These are phyloP conservation scores for Amanita muscaria DNA, from an alignment of 768 basidiomycete genomes.

Conservation along the genomic window DNA sequence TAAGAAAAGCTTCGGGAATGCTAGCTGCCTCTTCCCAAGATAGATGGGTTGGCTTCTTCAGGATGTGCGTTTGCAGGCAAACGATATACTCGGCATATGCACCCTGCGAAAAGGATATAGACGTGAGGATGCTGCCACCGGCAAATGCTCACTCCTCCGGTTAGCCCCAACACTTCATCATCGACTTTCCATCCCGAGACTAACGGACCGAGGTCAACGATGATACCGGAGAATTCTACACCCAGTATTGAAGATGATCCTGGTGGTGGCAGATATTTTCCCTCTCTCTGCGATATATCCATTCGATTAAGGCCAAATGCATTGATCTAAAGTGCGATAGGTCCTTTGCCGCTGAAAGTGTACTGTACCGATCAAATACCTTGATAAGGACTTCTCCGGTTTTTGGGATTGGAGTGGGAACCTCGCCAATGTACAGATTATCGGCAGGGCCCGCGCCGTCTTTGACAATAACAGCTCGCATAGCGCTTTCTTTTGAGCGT, in stretches of 20 bases:
- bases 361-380: conserved; percentile 29
- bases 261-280: conserved; percentile 70
- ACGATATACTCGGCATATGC: conserved; percentile 86
- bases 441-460: conserved; percentile 67
- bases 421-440: conserved; percentile 70
- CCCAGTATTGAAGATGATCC: conserved; percentile 71
- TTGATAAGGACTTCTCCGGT: conserved; percentile 71
- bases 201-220: conserved; percentile 44
- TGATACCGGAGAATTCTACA: conserved; percentile 75
- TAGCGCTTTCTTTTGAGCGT: conserved; percentile 18
- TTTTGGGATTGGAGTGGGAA: conserved; percentile 48
- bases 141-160: conserved; percentile 60
- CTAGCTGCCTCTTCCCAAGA: conserved; percentile 81
- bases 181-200: conserved; percentile 48
- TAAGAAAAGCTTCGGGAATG: conserved; percentile 83
- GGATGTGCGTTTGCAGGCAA: conserved; percentile 53
- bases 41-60: conserved; percentile 66
- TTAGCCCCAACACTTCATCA: conserved; percentile 73
- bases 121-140: background rate
- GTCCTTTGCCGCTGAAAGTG: conserved; percentile 1
- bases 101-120: conserved; percentile 39
- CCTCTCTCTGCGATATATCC: conserved; percentile 71
- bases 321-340: conserved; percentile 39
- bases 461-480: conserved; percentile 78
- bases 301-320: conserved; percentile 87